Evolutionary conservation across 352 stramenopile species (phyloP).

Genomic region (Pythium phragmiticola): DNA sequence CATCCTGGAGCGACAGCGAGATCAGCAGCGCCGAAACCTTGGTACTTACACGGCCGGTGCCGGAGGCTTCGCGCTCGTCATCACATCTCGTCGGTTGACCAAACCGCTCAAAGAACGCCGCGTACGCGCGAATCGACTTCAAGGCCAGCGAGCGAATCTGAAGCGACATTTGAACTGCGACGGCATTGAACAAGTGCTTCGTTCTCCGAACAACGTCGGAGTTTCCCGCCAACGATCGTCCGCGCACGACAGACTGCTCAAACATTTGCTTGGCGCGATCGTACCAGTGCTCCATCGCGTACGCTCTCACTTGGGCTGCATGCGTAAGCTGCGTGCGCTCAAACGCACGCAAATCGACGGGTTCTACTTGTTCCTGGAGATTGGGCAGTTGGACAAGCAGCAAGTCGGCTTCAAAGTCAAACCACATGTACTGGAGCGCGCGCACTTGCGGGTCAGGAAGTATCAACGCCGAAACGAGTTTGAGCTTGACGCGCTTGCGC

Average conservation of each 20-base stretch:
- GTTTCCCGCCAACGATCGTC: slow-evolving; percentile 5
- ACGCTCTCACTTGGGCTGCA: slow-evolving; percentile 35
- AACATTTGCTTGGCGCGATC: slow-evolving; percentile 43
- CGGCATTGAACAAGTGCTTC: slow-evolving; percentile 56
- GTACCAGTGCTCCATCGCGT: slow-evolving; percentile 71
- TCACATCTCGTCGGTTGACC: slow-evolving; percentile 5
- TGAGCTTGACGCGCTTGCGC: slow-evolving; percentile 42
- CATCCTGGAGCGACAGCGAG: slow-evolving; percentile 25
- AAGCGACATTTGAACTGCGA: slow-evolving; percentile 73
- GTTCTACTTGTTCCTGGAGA: slow-evolving; percentile 16
- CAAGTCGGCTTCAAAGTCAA: slow-evolving; percentile 47
- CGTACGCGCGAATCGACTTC: slow-evolving; percentile 63
- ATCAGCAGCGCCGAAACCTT: slow-evolving; percentile 25
- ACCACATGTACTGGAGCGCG: slow-evolving; percentile 58
- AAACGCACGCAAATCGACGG: slow-evolving; percentile 52
- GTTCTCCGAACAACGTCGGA: slow-evolving; percentile 26
- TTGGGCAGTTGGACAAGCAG: slow-evolving; percentile 50
- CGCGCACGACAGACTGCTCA: slow-evolving; percentile 27
- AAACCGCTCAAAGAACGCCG: slow-evolving; percentile 69
- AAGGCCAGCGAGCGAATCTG: slow-evolving; percentile 66
- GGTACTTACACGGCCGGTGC: not conserved
- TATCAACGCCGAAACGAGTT: slow-evolving; percentile 43
- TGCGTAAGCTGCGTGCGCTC: slow-evolving; percentile 53
- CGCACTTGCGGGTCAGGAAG: slow-evolving; percentile 50
- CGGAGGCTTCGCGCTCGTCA: not conserved